Evolutionary conservation across 2,329 filamentous ascomycete species (phyloP), one percentile per base, ranked within the genome.

Genomic region (Macrophomina phaseolina): DNA sequence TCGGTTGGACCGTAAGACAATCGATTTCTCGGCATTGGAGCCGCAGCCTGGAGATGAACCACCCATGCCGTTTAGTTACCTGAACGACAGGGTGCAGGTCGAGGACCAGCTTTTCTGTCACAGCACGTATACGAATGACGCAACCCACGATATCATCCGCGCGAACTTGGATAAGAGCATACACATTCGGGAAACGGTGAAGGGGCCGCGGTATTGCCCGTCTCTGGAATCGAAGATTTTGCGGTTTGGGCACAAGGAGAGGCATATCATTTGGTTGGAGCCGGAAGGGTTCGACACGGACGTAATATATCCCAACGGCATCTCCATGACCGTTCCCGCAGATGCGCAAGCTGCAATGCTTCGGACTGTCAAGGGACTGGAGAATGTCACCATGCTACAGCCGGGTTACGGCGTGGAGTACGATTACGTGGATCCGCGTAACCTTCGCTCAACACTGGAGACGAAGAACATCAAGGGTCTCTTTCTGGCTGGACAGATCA

Each of bases 371-470:
- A 85, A 82, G n/a, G 95, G 95, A 0, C 85, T 99, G 1, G 94
- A 98, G 75, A 88, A 94, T 67, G 93, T 93, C 4, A 89, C 84
- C 32, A 97, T 99, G 94, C 86, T 97, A 6, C 94, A 98, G 74
- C 91, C 94, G 1, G 95, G 94, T 8, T 99, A 99, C 74, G 95
- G 95, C 7, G 95, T 99, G 1, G 95, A 99, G 77, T 99, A 99
- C 78, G 95, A 98, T 81, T 99, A 99, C 77, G 92, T 99, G 18
- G 95, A 99, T 75, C 95, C 95, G 18, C 90, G 95, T 63, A 91
- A 91, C 71, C 84, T 99, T 3, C 90, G 90, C 70, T 88, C 91
- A n/a, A 95, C 94, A 0, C 86, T 99, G 7, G 95, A 99, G 79
- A 98, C 95, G 1, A 99, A 98, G 79, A 86, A 90, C 28, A 97